Conservation (phyloP, 495 filamentous ascomycete genomes). For the Trichoderma asperelloides region DNA sequence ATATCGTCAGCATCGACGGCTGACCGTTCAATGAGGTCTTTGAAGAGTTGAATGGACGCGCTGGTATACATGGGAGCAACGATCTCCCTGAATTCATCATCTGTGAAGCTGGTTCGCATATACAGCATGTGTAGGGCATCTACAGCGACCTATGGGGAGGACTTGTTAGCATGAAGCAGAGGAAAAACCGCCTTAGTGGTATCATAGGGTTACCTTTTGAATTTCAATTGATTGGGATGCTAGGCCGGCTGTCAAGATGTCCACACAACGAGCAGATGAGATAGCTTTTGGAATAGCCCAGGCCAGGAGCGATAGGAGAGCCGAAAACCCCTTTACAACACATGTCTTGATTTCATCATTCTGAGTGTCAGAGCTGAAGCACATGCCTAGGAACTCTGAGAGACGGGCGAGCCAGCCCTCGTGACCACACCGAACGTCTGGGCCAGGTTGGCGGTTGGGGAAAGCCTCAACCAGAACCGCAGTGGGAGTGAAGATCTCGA, state of each 20-base stretch:
- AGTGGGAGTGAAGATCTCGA: constrained; percentile 84
- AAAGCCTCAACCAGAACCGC: constrained; percentile 64
- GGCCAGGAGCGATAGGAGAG: constrained; percentile 63
- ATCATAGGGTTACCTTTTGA: constrained; percentile 51
- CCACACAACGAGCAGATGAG: constrained; percentile 55
- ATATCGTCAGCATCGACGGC: constrained; percentile 67
- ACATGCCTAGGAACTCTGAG: constrained; percentile 63
- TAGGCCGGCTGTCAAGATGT: constrained; percentile 65
- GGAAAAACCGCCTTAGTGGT: background rate
- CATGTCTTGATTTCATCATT: constrained; percentile 57
- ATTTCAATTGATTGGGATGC: constrained; percentile 63
- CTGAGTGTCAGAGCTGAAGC: constrained; percentile 53
- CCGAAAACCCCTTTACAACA: constrained; percentile 63
- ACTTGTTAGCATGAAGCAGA: constrained; percentile 23
- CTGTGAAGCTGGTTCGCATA: constrained; percentile 59
- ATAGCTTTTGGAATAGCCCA: constrained; percentile 85
- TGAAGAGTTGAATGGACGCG: constrained; percentile 62
- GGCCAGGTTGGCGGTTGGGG: constrained; percentile 51
- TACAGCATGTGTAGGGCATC: constrained; percentile 81
- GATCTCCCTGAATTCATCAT: constrained; percentile 70
- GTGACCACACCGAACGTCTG: constrained; percentile 58
- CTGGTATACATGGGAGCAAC: constrained; percentile 69
- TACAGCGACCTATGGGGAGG: constrained; percentile 54
- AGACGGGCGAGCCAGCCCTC: constrained; percentile 84
- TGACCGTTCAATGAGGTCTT: constrained; percentile 74